phyloP scores from a whole-genome alignment of 495 filamentous ascomycete species.

The Talaromyces adpressus region DNA sequence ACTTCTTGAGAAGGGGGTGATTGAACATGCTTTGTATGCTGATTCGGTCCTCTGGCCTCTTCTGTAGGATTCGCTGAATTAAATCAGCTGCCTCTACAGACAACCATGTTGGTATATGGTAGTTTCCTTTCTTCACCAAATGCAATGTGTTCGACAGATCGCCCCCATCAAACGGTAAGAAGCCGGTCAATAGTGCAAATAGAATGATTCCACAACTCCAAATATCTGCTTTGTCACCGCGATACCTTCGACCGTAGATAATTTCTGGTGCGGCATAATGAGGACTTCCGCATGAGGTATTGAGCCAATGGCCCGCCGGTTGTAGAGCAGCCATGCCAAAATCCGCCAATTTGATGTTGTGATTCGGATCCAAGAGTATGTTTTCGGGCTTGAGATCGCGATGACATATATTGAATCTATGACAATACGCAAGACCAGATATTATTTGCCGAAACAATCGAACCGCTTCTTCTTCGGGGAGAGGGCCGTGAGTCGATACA shows the following conservation, averaged over 20 bases:
- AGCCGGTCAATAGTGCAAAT: slow-evolving; percentile 72
- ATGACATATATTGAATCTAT: slow-evolving; percentile 90
- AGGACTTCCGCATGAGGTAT: slow-evolving; percentile 88
- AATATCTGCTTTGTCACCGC: slow-evolving; percentile 77
- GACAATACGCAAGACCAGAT: slow-evolving; percentile 84
- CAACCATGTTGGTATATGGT: slow-evolving; percentile 61
- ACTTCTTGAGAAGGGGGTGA: slow-evolving; percentile 76
- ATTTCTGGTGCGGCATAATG: slow-evolving; percentile 96
- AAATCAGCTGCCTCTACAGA: slow-evolving; percentile 70
- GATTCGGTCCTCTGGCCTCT: slow-evolving; percentile 69
- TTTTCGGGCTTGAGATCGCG: slow-evolving; percentile 97
- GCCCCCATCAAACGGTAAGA: slow-evolving; percentile 74
- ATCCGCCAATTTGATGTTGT: slow-evolving; percentile 84
- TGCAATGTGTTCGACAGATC: slow-evolving; percentile 49
- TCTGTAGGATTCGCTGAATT: slow-evolving; percentile 64
- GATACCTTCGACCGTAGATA: slow-evolving; percentile 62
- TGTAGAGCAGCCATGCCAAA: slow-evolving; percentile 97
- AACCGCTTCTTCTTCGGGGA: slow-evolving; percentile 73
- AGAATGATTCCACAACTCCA: slow-evolving; percentile 95
- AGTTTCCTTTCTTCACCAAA: slow-evolving; percentile 64
- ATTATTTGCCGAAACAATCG: slow-evolving; percentile 89
- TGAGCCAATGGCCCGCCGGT: slow-evolving; percentile 65
- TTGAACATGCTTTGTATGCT: slow-evolving; percentile 71
- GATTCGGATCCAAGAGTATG: slow-evolving; percentile 67
- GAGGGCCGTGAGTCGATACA: slow-evolving; percentile 56